phyloP scores from a whole-genome alignment of 176 grass and related monocot species.

The Triticum monococcum region DNA sequence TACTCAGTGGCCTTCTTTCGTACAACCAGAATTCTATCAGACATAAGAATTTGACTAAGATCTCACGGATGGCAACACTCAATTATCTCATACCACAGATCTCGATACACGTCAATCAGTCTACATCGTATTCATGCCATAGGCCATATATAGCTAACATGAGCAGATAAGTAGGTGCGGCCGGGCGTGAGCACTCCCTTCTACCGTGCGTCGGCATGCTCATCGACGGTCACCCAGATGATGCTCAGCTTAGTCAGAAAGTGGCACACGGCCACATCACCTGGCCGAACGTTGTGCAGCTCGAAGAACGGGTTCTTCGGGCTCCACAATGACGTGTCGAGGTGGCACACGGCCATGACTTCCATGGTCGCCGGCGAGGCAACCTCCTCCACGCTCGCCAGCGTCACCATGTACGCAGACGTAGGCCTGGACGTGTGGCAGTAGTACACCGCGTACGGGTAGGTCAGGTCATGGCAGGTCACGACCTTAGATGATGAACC shows the following conservation, averaged over 20 bases:
- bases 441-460: constrained; percentile 26
- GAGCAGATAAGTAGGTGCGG: too few relatives aligned
- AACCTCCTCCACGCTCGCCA: neutral
- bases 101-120: too few relatives aligned
- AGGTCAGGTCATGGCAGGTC: constrained; percentile 20
- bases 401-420: neutral
- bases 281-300: neutral
- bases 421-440: constrained; percentile 30
- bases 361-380: neutral
- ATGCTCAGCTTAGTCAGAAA: constrained; percentile 2
- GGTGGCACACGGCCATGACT: constrained; percentile 30
- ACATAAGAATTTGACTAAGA: too few relatives aligned
- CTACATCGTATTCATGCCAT: too few relatives aligned
- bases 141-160: too few relatives aligned
- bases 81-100: too few relatives aligned
- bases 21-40: too few relatives aligned
- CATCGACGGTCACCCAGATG: neutral
- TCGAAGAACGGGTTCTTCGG: constrained; percentile 2
- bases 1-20: too few relatives aligned
- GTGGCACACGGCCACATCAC: neutral
- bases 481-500: neutral
- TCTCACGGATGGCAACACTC: too few relatives aligned
- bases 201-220: neutral
- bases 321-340: neutral
- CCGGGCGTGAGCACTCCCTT: too few relatives aligned